These are phyloP conservation scores for Chenopodium formosanum DNA, from an alignment of 148 eudicot species.

Conservation along the genomic window DNA sequence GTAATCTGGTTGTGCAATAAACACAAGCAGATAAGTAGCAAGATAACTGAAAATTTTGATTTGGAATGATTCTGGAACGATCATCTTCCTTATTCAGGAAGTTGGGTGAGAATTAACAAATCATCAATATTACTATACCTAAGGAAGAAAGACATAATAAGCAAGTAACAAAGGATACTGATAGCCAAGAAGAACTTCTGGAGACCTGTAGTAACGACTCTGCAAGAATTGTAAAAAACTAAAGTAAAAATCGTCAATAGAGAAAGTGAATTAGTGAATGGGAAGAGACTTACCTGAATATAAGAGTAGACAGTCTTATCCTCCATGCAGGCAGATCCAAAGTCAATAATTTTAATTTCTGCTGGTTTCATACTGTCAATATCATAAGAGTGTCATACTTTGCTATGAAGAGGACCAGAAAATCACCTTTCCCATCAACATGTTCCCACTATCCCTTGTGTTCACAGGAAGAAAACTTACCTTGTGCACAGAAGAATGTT, in stretches of 20 bases:
- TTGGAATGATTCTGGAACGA: not conserved
- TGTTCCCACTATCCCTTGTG: not conserved
- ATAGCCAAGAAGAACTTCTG: constrained; percentile 97
- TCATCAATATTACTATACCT: not conserved
- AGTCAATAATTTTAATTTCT: constrained; percentile 92
- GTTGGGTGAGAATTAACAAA: constrained; percentile 1
- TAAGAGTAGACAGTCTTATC: constrained; percentile 94
- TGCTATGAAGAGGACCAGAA: constrained; percentile 11
- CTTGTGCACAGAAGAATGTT: constrained; percentile 92
- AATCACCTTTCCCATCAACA: not conserved
- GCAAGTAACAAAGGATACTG: constrained; percentile 66
- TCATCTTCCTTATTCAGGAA: not conserved
- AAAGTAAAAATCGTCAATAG: constrained; percentile 11
- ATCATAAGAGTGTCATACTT: constrained; percentile 28
- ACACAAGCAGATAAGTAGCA: not conserved
- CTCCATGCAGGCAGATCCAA: constrained; percentile 98
- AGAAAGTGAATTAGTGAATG: not conserved
- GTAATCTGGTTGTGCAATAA: not conserved
- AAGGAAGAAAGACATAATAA: not conserved
- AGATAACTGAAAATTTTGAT: not conserved
- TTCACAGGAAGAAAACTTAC: constrained; percentile 41
- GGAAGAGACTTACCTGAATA: constrained; percentile 65
- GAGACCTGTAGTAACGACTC: constrained; percentile 99
- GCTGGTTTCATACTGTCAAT: constrained; percentile 77
- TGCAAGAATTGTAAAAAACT: constrained; percentile 40